These are phyloP conservation scores for Pythium brassicae DNA, from an alignment of 352 stramenopile genomes.

Conservation along the genomic window DNA sequence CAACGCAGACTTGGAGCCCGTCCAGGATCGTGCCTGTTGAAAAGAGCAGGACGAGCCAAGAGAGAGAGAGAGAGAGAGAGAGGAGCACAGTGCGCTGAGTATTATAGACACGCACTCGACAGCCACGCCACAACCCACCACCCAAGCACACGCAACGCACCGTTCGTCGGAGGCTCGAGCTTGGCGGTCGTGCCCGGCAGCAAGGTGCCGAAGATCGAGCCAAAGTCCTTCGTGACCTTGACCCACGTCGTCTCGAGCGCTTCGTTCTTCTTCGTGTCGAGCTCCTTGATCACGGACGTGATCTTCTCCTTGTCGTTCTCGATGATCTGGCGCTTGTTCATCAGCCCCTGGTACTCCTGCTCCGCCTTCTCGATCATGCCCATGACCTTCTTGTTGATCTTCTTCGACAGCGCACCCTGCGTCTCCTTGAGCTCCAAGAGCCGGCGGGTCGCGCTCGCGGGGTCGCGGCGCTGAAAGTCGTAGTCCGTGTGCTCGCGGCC, in stretches of 20 bases:
- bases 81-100: background rate
- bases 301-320: constrained; percentile 99
- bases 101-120: too few relatives aligned
- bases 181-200: constrained; percentile 97
- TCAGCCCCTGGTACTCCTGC: constrained; percentile 97
- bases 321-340: constrained; percentile 97
- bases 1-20: constrained; percentile 98
- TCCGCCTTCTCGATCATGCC: constrained; percentile 99
- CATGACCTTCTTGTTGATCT: constrained; percentile 99
- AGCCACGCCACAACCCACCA: too few relatives aligned
- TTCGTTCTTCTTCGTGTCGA: constrained; percentile 99
- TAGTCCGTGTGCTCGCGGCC: constrained; percentile 96
- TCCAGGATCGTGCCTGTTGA: constrained; percentile 83
- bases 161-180: constrained; percentile 94
- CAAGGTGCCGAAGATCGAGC: constrained; percentile 98
- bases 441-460: constrained; percentile 76
- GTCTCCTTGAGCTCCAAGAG: constrained; percentile 91
- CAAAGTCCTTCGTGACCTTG: constrained; percentile 99
- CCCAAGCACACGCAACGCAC: constrained; percentile 26
- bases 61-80: constrained; percentile 8
- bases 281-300: constrained; percentile 97
- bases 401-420: constrained; percentile 93
- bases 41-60: background rate
- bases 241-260: constrained; percentile 95
- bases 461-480: constrained; percentile 93